Percentiles rank a stretch among this genome's conserved stretches.
Evolutionary conservation across 352 stramenopile genomes (phyloP).

Genomic region (Phytophthora capsici): DNA sequence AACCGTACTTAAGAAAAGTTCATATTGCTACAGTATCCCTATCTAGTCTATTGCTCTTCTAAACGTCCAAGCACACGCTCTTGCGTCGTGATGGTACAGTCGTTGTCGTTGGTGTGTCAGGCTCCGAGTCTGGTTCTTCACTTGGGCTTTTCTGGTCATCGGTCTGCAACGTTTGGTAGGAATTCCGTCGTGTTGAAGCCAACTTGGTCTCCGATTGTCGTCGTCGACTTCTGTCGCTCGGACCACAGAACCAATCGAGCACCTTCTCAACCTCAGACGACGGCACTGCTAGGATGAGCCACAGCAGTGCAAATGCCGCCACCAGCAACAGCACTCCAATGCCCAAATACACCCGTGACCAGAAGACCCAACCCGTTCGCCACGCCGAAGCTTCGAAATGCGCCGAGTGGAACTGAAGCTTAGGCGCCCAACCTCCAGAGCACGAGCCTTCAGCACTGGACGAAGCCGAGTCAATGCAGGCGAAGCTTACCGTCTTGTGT

Average conservation of each 20-base stretch:
- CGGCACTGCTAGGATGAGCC: conserved; percentile 39
- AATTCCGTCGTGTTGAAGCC: background rate
- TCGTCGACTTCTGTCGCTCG: conserved; percentile 16
- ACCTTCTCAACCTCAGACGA: conserved; percentile 37
- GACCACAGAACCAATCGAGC: conserved; percentile 22
- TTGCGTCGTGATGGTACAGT: conserved; percentile 26
- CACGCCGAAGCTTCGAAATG: conserved; percentile 29
- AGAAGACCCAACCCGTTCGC: conserved; percentile 41
- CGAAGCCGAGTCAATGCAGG: conserved; percentile 38
- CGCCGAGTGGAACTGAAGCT: conserved; percentile 47
- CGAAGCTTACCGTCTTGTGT: conserved; percentile 48
- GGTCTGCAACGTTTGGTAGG: conserved; percentile 11
- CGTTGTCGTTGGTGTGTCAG: conserved; percentile 4
- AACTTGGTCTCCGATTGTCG: conserved; percentile 4
- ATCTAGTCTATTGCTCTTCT: conserved; percentile 26
- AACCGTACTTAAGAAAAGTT: background rate
- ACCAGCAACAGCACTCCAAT: conserved; percentile 44
- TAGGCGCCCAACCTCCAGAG: conserved; percentile 41
- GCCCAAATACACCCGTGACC: conserved; percentile 44
- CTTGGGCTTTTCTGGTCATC: background rate
- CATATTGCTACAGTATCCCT: conserved; percentile 2
- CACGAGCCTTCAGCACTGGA: conserved; percentile 16
- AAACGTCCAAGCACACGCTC: conserved; percentile 48
- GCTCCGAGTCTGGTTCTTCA: conserved; percentile 27
- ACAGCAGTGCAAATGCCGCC: conserved; percentile 41